phyloP scores from a whole-genome alignment of 2,329 filamentous ascomycete genomes.

The Calycina marina region DNA sequence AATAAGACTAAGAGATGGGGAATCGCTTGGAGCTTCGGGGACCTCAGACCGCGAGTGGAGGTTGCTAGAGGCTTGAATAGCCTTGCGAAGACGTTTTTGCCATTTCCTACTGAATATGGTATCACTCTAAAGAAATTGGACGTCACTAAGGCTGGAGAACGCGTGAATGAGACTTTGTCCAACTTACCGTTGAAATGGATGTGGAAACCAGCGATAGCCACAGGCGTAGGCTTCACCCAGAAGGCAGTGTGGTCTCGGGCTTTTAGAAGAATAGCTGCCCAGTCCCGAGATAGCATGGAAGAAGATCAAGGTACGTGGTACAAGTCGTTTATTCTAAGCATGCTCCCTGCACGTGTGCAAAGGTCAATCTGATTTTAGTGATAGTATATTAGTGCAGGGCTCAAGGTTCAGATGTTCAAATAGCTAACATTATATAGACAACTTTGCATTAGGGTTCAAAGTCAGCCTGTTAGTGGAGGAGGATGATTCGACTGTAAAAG shows the following conservation, averaged over 20 bases:
- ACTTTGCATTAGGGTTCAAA: constrained; percentile 41
- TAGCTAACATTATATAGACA: too few relatives aligned
- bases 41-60: constrained; percentile 42
- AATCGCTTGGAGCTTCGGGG: constrained; percentile 71
- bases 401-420: too few relatives aligned
- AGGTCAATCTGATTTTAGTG: too few relatives aligned
- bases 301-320: constrained; percentile 24
- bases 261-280: constrained; percentile 25
- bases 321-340: too few relatives aligned
- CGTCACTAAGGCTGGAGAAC: constrained; percentile 4
- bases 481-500: constrained; percentile 28
- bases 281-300: constrained; percentile 13
- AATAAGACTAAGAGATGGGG: constrained; percentile 73
- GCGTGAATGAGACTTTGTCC: constrained; percentile 18
- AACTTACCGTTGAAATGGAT: constrained; percentile 18
- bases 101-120: constrained; percentile 34
- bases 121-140: constrained; percentile 15
- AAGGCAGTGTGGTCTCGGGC: constrained; percentile 22
- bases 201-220: constrained; percentile 15
- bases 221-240: constrained; percentile 19
- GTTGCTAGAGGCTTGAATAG: constrained; percentile 24
- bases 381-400: too few relatives aligned
- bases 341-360: too few relatives aligned
- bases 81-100: constrained; percentile 34
- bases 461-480: constrained; percentile 30